These are phyloP conservation scores for Saccharomycopsis synnaedendra DNA, from an alignment of 805 yeast species.

Conservation along the genomic window DNA sequence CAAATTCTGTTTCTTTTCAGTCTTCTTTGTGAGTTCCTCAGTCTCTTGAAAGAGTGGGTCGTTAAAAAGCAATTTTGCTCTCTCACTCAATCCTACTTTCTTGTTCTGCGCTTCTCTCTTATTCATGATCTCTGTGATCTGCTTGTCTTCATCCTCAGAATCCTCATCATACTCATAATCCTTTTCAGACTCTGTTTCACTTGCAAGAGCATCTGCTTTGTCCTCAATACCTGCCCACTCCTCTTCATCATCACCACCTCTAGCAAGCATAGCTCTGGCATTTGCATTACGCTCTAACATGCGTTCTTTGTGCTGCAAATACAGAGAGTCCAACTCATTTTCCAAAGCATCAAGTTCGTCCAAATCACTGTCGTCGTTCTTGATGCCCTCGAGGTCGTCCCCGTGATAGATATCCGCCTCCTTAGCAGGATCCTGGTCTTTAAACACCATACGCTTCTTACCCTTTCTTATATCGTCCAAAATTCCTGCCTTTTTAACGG, in stretches of 20 bases:
- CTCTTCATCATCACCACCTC: conserved; percentile 69
- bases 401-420: conserved; percentile 47
- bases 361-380: conserved; percentile 22
- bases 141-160: conserved; percentile 57
- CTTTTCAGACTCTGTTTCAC: conserved; percentile 19
- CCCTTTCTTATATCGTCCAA: conserved; percentile 66
- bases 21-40: conserved; percentile 19
- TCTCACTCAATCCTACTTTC: conserved; percentile 25
- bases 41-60: conserved; percentile 39
- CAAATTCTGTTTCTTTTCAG: neutral
- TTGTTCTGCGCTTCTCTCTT: conserved; percentile 29
- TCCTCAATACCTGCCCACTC: conserved; percentile 68
- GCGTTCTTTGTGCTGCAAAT: conserved; percentile 53
- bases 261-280: conserved; percentile 53
- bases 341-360: conserved; percentile 64
- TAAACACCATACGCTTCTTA: conserved; percentile 53
- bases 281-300: conserved; percentile 61
- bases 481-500: conserved; percentile 84
- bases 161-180: conserved; percentile 34
- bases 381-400: conserved; percentile 23
- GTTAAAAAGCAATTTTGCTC: conserved; percentile 35
- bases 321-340: conserved; percentile 75
- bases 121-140: conserved; percentile 48
- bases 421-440: conserved; percentile 38
- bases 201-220: conserved; percentile 26